phyloP scores from a whole-genome alignment of 73 alveolate species.

The Paramecium primaurelia region DNA sequence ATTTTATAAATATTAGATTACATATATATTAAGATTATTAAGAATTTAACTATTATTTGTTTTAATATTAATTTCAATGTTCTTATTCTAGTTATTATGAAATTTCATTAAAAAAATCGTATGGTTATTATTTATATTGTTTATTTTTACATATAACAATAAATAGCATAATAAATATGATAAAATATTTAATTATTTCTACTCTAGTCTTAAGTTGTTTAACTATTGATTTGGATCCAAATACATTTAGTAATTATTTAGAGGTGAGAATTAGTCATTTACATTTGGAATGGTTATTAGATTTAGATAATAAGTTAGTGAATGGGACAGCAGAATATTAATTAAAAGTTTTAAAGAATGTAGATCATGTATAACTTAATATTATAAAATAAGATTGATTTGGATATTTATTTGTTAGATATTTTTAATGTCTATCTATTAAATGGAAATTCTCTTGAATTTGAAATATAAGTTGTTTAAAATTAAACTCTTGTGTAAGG shows the following conservation, averaged over 20 bases:
- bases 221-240: background rate
- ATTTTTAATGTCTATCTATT: background rate
- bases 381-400: background rate
- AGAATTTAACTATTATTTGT: too few relatives aligned
- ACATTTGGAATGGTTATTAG: constrained; percentile 13
- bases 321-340: constrained; percentile 5
- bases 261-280: background rate
- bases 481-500: background rate
- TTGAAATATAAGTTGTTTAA: background rate
- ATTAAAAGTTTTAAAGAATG: background rate
- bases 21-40: too few relatives aligned
- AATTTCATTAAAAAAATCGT: too few relatives aligned
- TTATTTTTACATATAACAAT: too few relatives aligned
- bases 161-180: background rate
- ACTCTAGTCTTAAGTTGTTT: background rate
- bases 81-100: too few relatives aligned
- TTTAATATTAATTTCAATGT: too few relatives aligned
- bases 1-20: too few relatives aligned
- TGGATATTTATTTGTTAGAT: background rate
- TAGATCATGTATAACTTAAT: background rate
- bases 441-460: background rate
- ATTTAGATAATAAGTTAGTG: background rate
- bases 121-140: too few relatives aligned
- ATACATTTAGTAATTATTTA: background rate
- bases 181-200: background rate